Evolutionary conservation across 495 filamentous ascomycete species (phyloP), one percentile per base, ranked within the genome.

Genomic region (Penicillium daleae): DNA sequence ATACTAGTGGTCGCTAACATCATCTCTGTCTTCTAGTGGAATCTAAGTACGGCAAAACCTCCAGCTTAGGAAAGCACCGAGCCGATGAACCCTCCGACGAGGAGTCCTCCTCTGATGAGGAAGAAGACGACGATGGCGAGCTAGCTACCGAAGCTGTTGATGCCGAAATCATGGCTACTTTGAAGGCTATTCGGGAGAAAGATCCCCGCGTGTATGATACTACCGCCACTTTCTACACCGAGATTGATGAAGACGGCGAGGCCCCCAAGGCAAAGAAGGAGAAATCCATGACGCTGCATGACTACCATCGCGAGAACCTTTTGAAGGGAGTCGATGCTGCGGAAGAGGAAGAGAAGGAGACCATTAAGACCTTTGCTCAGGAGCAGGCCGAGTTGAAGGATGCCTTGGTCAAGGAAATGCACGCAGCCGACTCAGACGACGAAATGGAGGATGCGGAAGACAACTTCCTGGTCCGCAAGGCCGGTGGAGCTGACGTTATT

Each of bases 161-260:
- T 70, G 84, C 84, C n/a, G 87, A 96, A 62, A 97, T 97, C 57
- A 85, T 87, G 22, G 91, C 86, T 15, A 95, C 92, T 0, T 80
- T 99, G 33, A 82, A 89, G 50, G 95, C 95, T 35, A 95, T 99
- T 66, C 86, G 89, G 57, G 87, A 82, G 57, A 97, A 93, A 74
- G 94, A 99, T 69, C 95, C 95, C 22, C 80, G 90, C 33, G 85
- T 99, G 40, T 97, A 97, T 79, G 90, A 98, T 72, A 82, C 87
- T 58, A 81, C 87, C 15, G 82, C 80, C 52, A 90, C 78, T 17
- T 99, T 97, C 79, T 98, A 91, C 74, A 76, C 76, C 26, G 78
- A 87, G 32, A 76, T 87, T 35, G 88, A 92, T 13, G 74, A 77
- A n/a, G 66, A 66, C 6, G 39, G 68, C 59, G 26, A 66, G 24